Conservation (phyloP, 2,329 filamentous ascomycete genomes). For the Aureobasidium leucospermi region DNA sequence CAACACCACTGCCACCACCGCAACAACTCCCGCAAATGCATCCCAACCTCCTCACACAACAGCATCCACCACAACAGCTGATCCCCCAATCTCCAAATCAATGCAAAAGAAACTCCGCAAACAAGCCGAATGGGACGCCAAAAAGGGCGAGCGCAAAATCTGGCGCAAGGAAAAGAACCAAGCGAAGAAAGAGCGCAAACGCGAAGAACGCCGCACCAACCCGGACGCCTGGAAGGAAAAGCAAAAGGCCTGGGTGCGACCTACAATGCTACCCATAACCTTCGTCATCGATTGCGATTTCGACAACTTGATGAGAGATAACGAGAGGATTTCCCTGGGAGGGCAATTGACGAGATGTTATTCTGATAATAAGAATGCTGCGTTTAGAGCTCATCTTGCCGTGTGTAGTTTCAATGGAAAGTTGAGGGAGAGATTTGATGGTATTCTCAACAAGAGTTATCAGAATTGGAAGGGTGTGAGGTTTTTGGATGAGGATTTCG, state of each 20-base stretch:
- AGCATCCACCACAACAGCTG: slow-evolving; percentile 1
- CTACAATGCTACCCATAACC: slow-evolving; percentile 62
- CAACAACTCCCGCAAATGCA: background rate
- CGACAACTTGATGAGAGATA: slow-evolving; percentile 80
- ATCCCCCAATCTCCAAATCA: slow-evolving; percentile 64
- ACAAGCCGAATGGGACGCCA: slow-evolving; percentile 68
- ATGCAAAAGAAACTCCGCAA: slow-evolving; percentile 72
- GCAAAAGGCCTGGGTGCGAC: slow-evolving; percentile 22
- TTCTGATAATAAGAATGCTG: slow-evolving; percentile 70
- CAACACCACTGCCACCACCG: background rate
- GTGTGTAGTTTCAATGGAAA: slow-evolving; percentile 70
- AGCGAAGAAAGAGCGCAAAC: slow-evolving; percentile 43
- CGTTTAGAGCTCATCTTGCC: slow-evolving; percentile 63
- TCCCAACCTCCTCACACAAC: background rate
- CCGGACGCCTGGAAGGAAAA: slow-evolving; percentile 17
- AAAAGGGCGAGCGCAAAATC: slow-evolving; percentile 51
- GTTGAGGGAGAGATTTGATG: slow-evolving; percentile 74
- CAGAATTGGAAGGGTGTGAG: slow-evolving; percentile 70
- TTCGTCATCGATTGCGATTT: slow-evolving; percentile 89
- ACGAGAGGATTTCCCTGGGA: slow-evolving; percentile 74
- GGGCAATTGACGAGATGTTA: slow-evolving; percentile 83
- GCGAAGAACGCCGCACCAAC: slow-evolving; percentile 17
- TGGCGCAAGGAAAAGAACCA: slow-evolving; percentile 51
- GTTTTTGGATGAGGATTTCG: slow-evolving; percentile 68
- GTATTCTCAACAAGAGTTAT: slow-evolving; percentile 62